phyloP scores from a whole-genome alignment of 1,284 basidiomycete genomes.

The Tilletia walkeri region DNA sequence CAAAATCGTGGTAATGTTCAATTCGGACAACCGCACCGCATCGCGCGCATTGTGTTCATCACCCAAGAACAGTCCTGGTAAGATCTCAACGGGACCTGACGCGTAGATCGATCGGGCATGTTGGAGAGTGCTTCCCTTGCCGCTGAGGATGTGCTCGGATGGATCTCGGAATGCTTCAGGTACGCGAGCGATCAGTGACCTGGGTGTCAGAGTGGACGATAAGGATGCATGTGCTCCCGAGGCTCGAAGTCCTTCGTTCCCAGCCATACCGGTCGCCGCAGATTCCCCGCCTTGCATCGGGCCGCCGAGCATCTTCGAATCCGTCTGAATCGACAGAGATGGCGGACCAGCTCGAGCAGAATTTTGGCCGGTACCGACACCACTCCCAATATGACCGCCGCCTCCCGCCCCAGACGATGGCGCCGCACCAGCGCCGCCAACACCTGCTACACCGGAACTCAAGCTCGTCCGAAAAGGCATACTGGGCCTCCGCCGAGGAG shows the following conservation, averaged over 20 bases:
- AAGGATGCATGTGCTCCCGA: background rate
- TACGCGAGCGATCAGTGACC: conserved; percentile 25
- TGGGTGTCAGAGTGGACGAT: conserved; percentile 15
- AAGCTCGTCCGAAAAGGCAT: conserved; percentile 34
- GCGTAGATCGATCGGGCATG: conserved; percentile 62
- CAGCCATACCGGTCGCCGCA: background rate
- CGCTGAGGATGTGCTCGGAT: conserved; percentile 47
- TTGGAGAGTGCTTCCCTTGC: conserved; percentile 47
- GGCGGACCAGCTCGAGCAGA: background rate
- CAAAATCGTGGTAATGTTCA: conserved; percentile 76
- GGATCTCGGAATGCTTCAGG: conserved; percentile 46
- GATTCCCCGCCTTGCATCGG: background rate
- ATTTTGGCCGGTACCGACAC: too few species aligned
- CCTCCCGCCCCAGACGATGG: background rate
- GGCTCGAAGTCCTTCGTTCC: background rate
- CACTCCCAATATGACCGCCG: background rate
- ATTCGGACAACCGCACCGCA: conserved; percentile 68
- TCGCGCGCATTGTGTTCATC: conserved; percentile 88
- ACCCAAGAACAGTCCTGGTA: conserved; percentile 87
- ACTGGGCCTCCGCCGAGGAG: conserved; percentile 40
- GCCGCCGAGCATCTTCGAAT: background rate
- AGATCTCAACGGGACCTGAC: conserved; percentile 80
- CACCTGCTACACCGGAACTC: background rate
- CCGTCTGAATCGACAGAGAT: conserved; percentile 5
- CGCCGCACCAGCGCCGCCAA: background rate